These are phyloP conservation scores for Solanum tarapatanum DNA, from an alignment of 257 asterid genomes.

Conservation along the genomic window DNA sequence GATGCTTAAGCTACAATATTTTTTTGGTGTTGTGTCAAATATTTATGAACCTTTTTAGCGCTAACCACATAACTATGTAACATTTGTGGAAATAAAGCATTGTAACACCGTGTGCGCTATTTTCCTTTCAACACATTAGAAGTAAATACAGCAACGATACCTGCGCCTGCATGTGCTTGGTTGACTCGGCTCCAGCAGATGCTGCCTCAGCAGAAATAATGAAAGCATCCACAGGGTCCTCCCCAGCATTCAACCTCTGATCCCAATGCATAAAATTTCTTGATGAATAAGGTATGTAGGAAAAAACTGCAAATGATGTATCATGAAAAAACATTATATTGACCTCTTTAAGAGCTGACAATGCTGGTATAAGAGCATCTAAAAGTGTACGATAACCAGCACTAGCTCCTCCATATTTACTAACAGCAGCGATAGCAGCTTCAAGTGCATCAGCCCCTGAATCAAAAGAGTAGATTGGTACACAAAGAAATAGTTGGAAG, in stretches of 20 bases:
- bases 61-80: background rate
- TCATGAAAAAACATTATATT: background rate
- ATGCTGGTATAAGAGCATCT: constrained; percentile 94
- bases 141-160: constrained; percentile 15
- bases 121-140: background rate
- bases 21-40: background rate
- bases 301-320: background rate
- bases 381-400: constrained; percentile 86
- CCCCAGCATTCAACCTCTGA: constrained; percentile 77
- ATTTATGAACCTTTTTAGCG: background rate
- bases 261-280: constrained; percentile 1
- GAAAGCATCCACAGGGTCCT: constrained; percentile 65
- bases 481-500: background rate
- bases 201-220: constrained; percentile 83
- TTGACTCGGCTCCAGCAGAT: constrained; percentile 75
- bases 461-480: constrained; percentile 13
- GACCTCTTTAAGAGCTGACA: constrained; percentile 72
- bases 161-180: constrained; percentile 86
- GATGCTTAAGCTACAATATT: background rate
- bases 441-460: constrained; percentile 91
- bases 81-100: background rate
- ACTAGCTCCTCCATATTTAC: constrained; percentile 91
- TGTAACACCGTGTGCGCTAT: background rate
- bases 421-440: constrained; percentile 83
- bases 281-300: background rate